Percentiles rank a stretch among this genome's conserved stretches.
Evolutionary conservation across 2,329 filamentous ascomycete genomes (phyloP).

Genomic region (Thermomyces lanuginosus): DNA sequence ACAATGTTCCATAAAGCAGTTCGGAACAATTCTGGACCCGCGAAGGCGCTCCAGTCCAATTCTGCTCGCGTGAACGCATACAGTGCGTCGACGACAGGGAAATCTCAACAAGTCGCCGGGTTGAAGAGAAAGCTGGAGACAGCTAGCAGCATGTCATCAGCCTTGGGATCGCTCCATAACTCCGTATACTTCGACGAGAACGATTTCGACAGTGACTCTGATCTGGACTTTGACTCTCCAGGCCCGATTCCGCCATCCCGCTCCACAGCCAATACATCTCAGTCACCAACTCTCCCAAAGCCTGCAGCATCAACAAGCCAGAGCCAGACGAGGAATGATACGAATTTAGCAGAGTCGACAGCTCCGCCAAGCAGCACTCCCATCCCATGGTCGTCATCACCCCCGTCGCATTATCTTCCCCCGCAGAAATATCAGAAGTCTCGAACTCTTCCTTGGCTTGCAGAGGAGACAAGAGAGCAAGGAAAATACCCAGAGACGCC

Average conservation of each 20-base stretch:
- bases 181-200: constrained; percentile 54
- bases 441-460: constrained; percentile 46
- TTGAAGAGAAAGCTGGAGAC: constrained; percentile 26
- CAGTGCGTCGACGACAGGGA: constrained; percentile 7
- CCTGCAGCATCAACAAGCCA: constrained; percentile 1
- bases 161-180: constrained; percentile 28
- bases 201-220: constrained; percentile 73
- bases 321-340: background rate
- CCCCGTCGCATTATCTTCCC: constrained; percentile 28
- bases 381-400: constrained; percentile 54
- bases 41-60: constrained; percentile 20
- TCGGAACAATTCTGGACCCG: constrained; percentile 18
- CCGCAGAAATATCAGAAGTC: constrained; percentile 35
- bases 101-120: constrained; percentile 13
- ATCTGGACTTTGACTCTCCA: constrained; percentile 40
- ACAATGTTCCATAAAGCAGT: constrained; percentile 28
- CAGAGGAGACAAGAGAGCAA: no score
- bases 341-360: constrained; percentile 5
- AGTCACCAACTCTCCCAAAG: no score
- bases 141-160: constrained; percentile 14
- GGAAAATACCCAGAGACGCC: constrained; percentile 27
- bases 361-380: constrained; percentile 37
- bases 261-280: background rate
- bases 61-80: constrained; percentile 13
- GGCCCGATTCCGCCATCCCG: constrained; percentile 14